Evolutionary conservation across 805 yeast species (phyloP), one percentile per base, ranked within the genome.

Genomic region (Suhomyces vadensis): DNA sequence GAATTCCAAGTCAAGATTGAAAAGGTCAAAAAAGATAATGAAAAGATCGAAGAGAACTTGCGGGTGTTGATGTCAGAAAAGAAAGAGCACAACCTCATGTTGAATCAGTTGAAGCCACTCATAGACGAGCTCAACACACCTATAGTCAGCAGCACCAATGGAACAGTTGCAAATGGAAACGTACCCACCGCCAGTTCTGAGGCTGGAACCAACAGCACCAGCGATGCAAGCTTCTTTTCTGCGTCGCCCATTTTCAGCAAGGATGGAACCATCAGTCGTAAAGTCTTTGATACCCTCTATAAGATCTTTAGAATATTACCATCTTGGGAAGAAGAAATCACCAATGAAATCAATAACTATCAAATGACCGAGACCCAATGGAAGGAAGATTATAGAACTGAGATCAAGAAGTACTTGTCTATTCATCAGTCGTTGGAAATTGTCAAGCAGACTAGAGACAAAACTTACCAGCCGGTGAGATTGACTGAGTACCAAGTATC

Each of bases 401-500:
- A 62, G 25, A 56, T 71, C 26, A 54, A 61, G 31, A 58, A 57
- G 35, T 70, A 58, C 49, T 55, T 65, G 5, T 37, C 60, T 6
- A 35, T 59, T 2, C 64, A 60, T 35, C 60, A 67, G 29, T 47
- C 57, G 14, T 38, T 61, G 11, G 74, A 71, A 35, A 43, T 51
- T 13, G 54, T 60, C n/a, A 64, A 60, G 27, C 46, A 47, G 6
- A 53, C 51, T 19, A 44, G 31, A 3, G 65, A 67, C 41, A 48
- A 52, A 2, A 44, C 41, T 16, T 70, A 71, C 46, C 63, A 62
- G 37, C 69, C 73, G 2, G 51, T 52, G 6, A 58, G 53, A 39
- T 40, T 65, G 41, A 60, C 62, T 6, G 75, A 71, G 44, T 56
- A 63, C 44, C 65, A 61, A 42, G 74, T 73, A 4, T 61, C 71